Evolutionary conservation across 495 filamentous ascomycete species (phyloP).

Genomic region (Lasiosphaeriaceae sp.): DNA sequence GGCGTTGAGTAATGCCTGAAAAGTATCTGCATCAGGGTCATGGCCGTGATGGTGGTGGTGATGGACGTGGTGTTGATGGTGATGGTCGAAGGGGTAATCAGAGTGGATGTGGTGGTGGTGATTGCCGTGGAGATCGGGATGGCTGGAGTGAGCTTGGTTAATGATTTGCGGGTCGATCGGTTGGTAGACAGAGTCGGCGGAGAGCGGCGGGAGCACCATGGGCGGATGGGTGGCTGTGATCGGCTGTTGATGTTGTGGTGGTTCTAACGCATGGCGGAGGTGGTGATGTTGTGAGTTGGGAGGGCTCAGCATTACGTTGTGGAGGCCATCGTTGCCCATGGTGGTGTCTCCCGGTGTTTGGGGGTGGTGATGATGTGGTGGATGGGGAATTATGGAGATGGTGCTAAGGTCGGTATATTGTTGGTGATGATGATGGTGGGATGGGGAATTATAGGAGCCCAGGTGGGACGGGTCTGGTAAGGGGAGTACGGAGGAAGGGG

Average conservation of each 20-base stretch:
- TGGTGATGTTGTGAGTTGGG: slow-evolving; percentile 21
- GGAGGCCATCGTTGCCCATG: slow-evolving; percentile 10
- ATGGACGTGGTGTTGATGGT: slow-evolving; percentile 21
- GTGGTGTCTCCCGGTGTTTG: slow-evolving; percentile 4
- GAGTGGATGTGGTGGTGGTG: slow-evolving; percentile 22
- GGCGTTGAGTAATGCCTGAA: no score
- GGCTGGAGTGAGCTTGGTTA: slow-evolving; percentile 27
- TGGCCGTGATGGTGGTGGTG: slow-evolving; percentile 4
- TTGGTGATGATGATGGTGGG: slow-evolving; percentile 7
- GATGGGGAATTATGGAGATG: slow-evolving; percentile 27
- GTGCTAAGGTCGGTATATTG: slow-evolving; percentile 33
- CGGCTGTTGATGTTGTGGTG: slow-evolving; percentile 19
- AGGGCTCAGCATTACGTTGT: slow-evolving; percentile 15
- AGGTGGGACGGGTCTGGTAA: slow-evolving; percentile 25
- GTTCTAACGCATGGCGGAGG: slow-evolving; percentile 1
- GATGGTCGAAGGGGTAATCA: slow-evolving; percentile 16
- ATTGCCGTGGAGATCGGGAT: slow-evolving; percentile 16
- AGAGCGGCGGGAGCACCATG: slow-evolving; percentile 14
- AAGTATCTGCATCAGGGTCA: background rate
- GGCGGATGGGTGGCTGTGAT: slow-evolving; percentile 17
- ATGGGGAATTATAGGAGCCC: slow-evolving; percentile 16
- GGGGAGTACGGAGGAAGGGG: slow-evolving; percentile 17
- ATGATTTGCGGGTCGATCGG: slow-evolving; percentile 52
- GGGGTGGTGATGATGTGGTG: slow-evolving; percentile 14
- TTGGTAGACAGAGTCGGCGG: slow-evolving; percentile 29